These are phyloP conservation scores for Kodamaea derodonti DNA, from an alignment of 1,139 yeast genomes.

Conservation along the genomic window DNA sequence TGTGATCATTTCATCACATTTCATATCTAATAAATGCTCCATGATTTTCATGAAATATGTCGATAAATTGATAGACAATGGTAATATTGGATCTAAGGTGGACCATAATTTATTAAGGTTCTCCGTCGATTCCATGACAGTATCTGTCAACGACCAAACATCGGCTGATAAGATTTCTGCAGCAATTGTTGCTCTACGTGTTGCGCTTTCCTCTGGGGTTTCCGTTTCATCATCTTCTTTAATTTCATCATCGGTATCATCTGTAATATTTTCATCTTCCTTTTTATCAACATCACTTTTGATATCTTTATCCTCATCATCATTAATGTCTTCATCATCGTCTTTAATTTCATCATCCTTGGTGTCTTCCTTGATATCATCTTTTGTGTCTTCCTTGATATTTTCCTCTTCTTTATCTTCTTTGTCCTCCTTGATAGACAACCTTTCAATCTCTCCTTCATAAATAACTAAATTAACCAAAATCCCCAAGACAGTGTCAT, in stretches of 20 bases:
- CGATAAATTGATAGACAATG: constrained; percentile 72
- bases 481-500: constrained; percentile 61
- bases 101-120: constrained; percentile 75
- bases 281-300: constrained; percentile 10
- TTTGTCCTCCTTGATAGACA: constrained; percentile 5
- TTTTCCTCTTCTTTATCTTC: constrained; percentile 4
- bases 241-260: constrained; percentile 15
- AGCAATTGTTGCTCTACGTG: constrained; percentile 78
- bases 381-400: constrained; percentile 3
- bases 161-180: constrained; percentile 90
- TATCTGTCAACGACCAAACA: constrained; percentile 91
- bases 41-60: constrained; percentile 91
- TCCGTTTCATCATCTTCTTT: constrained; percentile 28
- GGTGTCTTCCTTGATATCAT: constrained; percentile 1
- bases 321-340: constrained; percentile 9
- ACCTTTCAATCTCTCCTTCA: constrained; percentile 24
- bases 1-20: constrained; percentile 75
- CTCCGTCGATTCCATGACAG: constrained; percentile 73
- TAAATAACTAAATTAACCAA: constrained; percentile 67
- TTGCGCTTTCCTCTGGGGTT: constrained; percentile 50
- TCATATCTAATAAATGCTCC: constrained; percentile 89
- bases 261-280: constrained; percentile 28
- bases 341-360: constrained; percentile 5
- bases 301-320: constrained; percentile 7
- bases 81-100: constrained; percentile 53